Evolutionary conservation across 2,329 filamentous ascomycete genomes (phyloP), one percentile per base, ranked within the genome.

Genomic region (Tolypocladium inflatum): DNA sequence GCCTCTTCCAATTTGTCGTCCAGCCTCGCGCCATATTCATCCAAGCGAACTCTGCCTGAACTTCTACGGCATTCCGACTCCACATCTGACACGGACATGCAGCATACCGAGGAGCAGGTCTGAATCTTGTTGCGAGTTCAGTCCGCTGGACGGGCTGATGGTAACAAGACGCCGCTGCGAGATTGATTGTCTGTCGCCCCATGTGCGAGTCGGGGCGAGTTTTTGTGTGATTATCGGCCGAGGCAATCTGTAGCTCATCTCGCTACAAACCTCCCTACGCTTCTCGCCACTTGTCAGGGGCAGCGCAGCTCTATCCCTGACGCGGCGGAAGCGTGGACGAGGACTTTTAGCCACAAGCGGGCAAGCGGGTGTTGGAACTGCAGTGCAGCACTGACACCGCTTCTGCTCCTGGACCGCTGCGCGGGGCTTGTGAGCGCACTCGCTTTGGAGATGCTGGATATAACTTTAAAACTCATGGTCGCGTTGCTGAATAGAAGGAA

Each of bases 361-460:
- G 61, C 53, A 48, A 56, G 55, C 57, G 54, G 23, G 54, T 35
- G 43, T 59, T 55, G 37, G 38, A 33, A 53, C 56, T 57, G 64
- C 61, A 50, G 62, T 66, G 66, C 68, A 59, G 64, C 60, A 61
- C 61, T 55, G 33, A 59, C 56, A 48, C 42, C 21, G 55, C 57
- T 54, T 52, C 45, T 59, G 58, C 62, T 60, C 64, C 65, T 56
- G 62, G 62, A 56, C 53, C 56, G 61, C 63, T 57, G 63, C 55
- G 61, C 61, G 61, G 60, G 42, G 60, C 58, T 61, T 62, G 63
- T 62, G 54, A 39, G 59, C 55, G 42, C 39, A 56, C 51, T 55
- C 9, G 10, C 23, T 17, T 13, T 35, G 65, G 67, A 69, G 70
- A 71, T 71, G 70, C 71, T 73, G 71, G 68, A 17, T n/a, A 67